Evolutionary conservation across 148 eudicot genomes (phyloP).

Genomic region (Rhododendron griersonianum): DNA sequence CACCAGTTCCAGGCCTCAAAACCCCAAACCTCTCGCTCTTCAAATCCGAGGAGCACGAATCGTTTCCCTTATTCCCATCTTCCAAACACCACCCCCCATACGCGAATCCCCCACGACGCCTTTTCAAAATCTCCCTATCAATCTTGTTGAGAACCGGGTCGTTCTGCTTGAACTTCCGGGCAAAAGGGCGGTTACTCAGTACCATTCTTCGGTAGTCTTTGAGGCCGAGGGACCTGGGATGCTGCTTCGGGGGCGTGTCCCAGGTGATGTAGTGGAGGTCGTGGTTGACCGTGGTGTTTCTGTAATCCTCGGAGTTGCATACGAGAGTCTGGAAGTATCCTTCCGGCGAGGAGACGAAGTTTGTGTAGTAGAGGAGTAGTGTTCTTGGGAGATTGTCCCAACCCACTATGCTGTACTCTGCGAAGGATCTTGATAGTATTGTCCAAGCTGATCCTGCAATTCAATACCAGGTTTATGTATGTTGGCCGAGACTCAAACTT

Average conservation of each 20-base stretch:
- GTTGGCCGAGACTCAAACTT: too few relatives aligned
- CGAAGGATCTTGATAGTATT: conserved; percentile 70
- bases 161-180: conserved; percentile 80
- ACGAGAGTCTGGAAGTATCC: conserved; percentile 86
- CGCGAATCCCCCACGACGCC: conserved; percentile 34
- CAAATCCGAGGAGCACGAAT: conserved; percentile 27
- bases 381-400: conserved; percentile 92
- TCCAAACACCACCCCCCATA: conserved; percentile 77
- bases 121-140: conserved; percentile 60
- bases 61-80: conserved; percentile 3
- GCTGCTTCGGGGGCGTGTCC: conserved; percentile 92
- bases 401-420: conserved; percentile 71
- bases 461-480: too few relatives aligned
- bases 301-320: conserved; percentile 75
- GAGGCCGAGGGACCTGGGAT: conserved; percentile 68
- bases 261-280: conserved; percentile 82
- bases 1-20: conserved; percentile 59
- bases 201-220: conserved; percentile 76
- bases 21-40: conserved; percentile 55
- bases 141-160: conserved; percentile 63
- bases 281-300: conserved; percentile 72
- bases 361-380: conserved; percentile 90
- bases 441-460: conserved; percentile 89
- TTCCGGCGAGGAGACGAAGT: conserved; percentile 89
- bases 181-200: conserved; percentile 75